Evolutionary conservation across 805 yeast species (phyloP).

Genomic region (Wickerhamomyces hampshirensis): DNA sequence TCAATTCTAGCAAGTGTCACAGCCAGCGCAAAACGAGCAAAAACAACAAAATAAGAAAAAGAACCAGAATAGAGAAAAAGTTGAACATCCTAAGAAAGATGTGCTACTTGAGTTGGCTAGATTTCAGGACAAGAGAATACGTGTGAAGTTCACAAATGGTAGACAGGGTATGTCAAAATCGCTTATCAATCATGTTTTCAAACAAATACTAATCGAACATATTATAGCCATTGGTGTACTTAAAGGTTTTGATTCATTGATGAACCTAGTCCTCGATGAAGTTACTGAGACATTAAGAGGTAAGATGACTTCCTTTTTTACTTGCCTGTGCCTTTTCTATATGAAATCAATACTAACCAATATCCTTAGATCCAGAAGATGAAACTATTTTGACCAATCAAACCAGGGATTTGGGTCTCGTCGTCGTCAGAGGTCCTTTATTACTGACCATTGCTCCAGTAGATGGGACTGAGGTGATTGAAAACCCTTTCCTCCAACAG

Average conservation of each 20-base stretch:
- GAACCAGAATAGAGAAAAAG: slow-evolving; percentile 36
- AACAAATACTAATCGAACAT: slow-evolving; percentile 5
- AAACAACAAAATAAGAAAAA: slow-evolving; percentile 14
- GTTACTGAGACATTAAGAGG: slow-evolving; percentile 61
- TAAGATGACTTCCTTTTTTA: no score
- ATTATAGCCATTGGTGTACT: slow-evolving; percentile 56
- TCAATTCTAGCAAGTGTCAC: no score
- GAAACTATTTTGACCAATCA: slow-evolving; percentile 46
- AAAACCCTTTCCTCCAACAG: slow-evolving; percentile 55
- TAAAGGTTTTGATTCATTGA: slow-evolving; percentile 78
- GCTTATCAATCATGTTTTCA: neutral
- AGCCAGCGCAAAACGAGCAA: slow-evolving; percentile 13
- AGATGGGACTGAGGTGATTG: slow-evolving; percentile 65
- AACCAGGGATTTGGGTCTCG: slow-evolving; percentile 68
- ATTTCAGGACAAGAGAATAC: slow-evolving; percentile 66
- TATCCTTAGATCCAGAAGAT: slow-evolving; percentile 50
- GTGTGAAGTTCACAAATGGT: slow-evolving; percentile 82
- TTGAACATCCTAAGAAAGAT: slow-evolving; percentile 64
- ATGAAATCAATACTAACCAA: no score
- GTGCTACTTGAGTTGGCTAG: slow-evolving; percentile 79
- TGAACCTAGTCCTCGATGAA: slow-evolving; percentile 73
- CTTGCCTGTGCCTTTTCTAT: no score
- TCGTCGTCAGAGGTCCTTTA: slow-evolving; percentile 83
- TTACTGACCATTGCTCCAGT: slow-evolving; percentile 67
- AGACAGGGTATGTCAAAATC: slow-evolving; percentile 56